Percentiles rank a stretch among this genome's conserved stretches.
Evolutionary conservation across 192 early-diverging fungal genomes (phyloP).

Genomic region (Backusella psychrophila): DNA sequence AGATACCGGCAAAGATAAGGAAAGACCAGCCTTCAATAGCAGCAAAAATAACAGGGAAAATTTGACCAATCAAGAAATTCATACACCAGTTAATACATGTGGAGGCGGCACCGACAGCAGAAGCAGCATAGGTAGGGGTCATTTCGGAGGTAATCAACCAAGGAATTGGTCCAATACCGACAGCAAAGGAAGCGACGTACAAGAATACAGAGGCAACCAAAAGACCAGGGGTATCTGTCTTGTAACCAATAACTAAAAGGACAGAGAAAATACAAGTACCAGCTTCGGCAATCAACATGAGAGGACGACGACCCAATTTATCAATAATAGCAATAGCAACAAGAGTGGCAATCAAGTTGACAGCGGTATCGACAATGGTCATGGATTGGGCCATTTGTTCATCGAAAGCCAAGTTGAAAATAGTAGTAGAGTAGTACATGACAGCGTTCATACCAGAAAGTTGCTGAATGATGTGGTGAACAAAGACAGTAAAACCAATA

Average conservation of each 20-base stretch:
- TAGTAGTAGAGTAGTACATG: constrained; percentile 81
- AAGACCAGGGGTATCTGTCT: constrained; percentile 47
- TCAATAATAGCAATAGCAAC: constrained; percentile 63
- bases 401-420: constrained; percentile 64
- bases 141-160: constrained; percentile 80
- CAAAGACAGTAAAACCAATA: constrained; percentile 62
- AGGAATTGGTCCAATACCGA: constrained; percentile 80
- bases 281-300: constrained; percentile 59
- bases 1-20: constrained; percentile 1
- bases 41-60: constrained; percentile 38
- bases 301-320: constrained; percentile 59
- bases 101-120: constrained; percentile 66
- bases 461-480: constrained; percentile 75
- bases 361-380: constrained; percentile 52
- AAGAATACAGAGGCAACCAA: constrained; percentile 68
- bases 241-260: constrained; percentile 61
- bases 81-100: constrained; percentile 71
- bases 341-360: constrained; percentile 63
- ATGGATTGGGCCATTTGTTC: constrained; percentile 55
- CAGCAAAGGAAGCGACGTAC: constrained; percentile 75
- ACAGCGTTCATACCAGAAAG: constrained; percentile 83
- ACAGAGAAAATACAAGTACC: constrained; percentile 65
- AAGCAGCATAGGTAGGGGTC: constrained; percentile 71
- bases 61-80: constrained; percentile 45
- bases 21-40: constrained; percentile 13